Conservation (phyloP, 1,284 basidiomycete species). For the Ustilago trichophora region DNA sequence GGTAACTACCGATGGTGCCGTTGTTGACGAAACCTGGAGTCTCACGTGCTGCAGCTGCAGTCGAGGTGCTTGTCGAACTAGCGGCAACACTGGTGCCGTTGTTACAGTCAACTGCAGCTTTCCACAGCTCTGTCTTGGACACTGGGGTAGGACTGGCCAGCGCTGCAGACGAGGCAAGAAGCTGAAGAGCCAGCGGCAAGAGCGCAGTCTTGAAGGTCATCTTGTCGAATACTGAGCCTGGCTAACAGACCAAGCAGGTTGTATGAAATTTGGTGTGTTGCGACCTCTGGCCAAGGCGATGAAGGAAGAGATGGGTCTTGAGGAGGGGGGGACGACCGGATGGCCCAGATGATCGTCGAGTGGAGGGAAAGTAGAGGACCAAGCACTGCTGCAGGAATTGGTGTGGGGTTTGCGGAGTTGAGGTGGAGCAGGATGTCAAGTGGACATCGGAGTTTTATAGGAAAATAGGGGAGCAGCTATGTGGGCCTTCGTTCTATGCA, state of each 20-base stretch:
- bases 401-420: conserved; percentile 22
- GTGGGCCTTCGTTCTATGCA: background rate
- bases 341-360: background rate
- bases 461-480: background rate
- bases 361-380: conserved; percentile 5
- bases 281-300: background rate
- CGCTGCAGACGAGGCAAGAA: conserved; percentile 19
- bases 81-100: conserved; percentile 2
- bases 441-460: conserved; percentile 14
- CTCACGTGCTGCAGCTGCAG: conserved; percentile 18
- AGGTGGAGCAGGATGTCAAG: background rate
- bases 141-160: conserved; percentile 21
- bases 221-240: background rate
- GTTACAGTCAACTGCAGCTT: conserved; percentile 2
- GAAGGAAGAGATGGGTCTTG: background rate
- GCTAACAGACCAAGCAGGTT: background rate
- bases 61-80: conserved; percentile 4
- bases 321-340: background rate
- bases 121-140: conserved; percentile 2
- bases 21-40: conserved; percentile 60
- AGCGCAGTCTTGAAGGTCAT: conserved; percentile 21
- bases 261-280: no score
- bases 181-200: conserved; percentile 34
- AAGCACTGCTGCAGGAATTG: conserved; percentile 1
- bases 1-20: conserved; percentile 53